Evolutionary conservation across 129 eudicot genomes (phyloP), one percentile per base, ranked within the genome.

Genomic region (sunflower (Helianthus annuus)): DNA sequence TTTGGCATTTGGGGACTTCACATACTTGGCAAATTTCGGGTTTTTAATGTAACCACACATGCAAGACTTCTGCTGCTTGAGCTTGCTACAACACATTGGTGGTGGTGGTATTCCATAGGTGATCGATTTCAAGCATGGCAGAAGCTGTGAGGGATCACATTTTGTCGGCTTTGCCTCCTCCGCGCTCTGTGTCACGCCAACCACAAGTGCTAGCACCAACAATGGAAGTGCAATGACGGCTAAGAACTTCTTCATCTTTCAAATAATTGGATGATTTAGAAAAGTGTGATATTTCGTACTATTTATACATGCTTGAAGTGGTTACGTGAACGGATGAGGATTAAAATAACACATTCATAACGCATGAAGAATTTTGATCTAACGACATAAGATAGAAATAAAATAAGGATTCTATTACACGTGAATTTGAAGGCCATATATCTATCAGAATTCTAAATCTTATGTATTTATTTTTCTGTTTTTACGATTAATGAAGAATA

Each of bases 1-100:
- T 68, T 40, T 76, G 66, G 96, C 87, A 32, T 64, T 66, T 5
- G 94, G 87, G 17, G 88, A 82, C 64, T 83, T 64, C 9, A 87
- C 61, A 62, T 75, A 90, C 44, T 59, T 68, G 36, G 10, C 70
- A 32, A 60, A 60, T 6, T 32, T 32, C 0, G 66, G 66, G 66
- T 60, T 60, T 13, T 32, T 60, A 5, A 60, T 29, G 66, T 60
- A 60, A 5, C 11, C 66, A 60, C 66, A 60, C 66, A 60, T 60
- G 66, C 66, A 60, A 29, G 66, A 42, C 66, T 32, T 60, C 11
- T 60, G 66, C 66, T 12, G 5, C 45, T 32, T 60, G 45, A 60
- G 66, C 66, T 60, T 60, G 17, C 7, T 12, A 14, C 66, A 60
- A 60, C 66, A 60, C 2, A 34, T 0, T 32, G 45, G n/a, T 14